A percentile compares a stretch with the other conserved stretches of the same genome.
Conservation (phyloP, 257 asterid genomes). For the Knoxia roxburghii region DNA sequence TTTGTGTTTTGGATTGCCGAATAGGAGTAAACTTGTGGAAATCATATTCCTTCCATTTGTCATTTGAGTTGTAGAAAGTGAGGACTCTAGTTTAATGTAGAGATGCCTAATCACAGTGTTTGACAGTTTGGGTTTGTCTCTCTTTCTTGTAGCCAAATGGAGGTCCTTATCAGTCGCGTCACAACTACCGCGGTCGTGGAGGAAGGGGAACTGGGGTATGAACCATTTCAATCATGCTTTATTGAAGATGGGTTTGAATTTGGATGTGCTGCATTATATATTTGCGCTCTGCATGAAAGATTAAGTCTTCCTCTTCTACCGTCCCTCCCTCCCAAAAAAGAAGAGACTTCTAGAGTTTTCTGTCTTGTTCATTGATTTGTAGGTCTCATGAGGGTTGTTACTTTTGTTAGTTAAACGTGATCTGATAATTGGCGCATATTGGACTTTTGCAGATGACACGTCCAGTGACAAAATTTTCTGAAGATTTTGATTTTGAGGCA, state of each 20-base stretch:
- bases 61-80: not conserved
- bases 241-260: not conserved
- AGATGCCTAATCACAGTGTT: conserved; percentile 7
- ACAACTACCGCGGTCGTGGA: conserved; percentile 86
- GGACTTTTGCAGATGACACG: conserved; percentile 49
- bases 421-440: not conserved
- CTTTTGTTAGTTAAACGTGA: not conserved
- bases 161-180: conserved; percentile 45
- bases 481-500: conserved; percentile 90
- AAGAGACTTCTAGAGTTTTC: not conserved
- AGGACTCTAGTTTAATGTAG: not conserved
- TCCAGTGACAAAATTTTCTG: conserved; percentile 64
- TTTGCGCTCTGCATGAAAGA: not conserved
- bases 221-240: conserved; percentile 1
- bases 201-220: conserved; percentile 84
- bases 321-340: no score
- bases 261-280: not conserved
- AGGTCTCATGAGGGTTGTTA: not conserved
- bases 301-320: no score
- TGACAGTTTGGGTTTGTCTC: conserved; percentile 21
- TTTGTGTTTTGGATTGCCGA: not conserved
- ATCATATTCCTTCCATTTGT: not conserved
- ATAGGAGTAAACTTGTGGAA: not conserved
- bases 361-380: not conserved
- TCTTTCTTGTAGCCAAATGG: conserved; percentile 55